Conservation (phyloP, 2,329 filamentous ascomycete genomes). For the Alternaria triticimaculans region DNA sequence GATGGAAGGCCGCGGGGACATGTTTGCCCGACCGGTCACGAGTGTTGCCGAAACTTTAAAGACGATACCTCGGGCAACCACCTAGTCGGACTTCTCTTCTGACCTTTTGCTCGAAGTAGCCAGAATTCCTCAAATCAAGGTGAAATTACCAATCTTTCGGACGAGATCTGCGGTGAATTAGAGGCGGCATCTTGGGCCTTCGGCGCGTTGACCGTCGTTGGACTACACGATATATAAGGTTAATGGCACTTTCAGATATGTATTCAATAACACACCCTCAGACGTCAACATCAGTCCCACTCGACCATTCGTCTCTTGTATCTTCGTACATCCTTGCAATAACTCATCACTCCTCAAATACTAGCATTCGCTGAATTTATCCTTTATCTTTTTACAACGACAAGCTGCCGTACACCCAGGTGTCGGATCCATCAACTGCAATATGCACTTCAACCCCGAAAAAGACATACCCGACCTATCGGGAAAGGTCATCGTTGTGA, state of each 20-base stretch:
- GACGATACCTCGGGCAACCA: neutral
- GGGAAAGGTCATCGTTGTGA: constrained; percentile 29
- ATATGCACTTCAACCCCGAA: constrained; percentile 15
- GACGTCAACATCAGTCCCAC: neutral
- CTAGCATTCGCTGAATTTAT: neutral
- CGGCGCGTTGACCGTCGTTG: neutral
- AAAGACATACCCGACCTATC: constrained; percentile 22
- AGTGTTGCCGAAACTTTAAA: neutral
- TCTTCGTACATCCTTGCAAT: neutral
- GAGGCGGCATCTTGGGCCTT: neutral
- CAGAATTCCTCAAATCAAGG: neutral
- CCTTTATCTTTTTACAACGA: neutral
- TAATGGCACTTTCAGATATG: neutral
- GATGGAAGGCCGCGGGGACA: neutral
- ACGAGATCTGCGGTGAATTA: neutral
- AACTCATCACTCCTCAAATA: neutral
- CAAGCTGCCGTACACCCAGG: neutral
- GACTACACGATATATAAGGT: neutral
- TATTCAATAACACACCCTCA: neutral
- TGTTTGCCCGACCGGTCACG: neutral
- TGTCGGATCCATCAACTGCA: constrained; percentile 8
- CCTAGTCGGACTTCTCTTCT: neutral
- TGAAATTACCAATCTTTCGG: neutral
- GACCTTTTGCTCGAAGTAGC: neutral
- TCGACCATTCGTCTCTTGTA: neutral